Evolutionary conservation across 495 filamentous ascomycete species (phyloP), one percentile per base, ranked within the genome.

Genomic region (Annulohypoxylon moriforme): DNA sequence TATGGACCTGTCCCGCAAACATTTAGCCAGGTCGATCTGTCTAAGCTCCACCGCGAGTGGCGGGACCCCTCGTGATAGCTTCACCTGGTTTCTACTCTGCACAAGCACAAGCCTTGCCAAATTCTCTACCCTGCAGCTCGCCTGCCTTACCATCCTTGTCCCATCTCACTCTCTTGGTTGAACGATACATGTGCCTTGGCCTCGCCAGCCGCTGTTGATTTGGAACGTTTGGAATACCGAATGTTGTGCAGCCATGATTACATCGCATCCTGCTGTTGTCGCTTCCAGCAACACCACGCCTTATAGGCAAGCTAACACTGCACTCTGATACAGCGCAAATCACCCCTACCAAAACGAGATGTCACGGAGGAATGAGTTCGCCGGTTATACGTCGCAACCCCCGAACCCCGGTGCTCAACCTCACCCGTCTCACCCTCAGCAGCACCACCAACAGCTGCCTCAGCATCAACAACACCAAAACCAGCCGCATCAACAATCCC

Each of bases 361-460:
- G 79, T 73, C 76, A 64, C 81, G 82, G 53, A 79, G 82, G 58
- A 81, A 81, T 60, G 81, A 82, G 49, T 79, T 76, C 29, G 50
- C 70, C 66, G 71, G 73, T 62, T 77, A 76, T 69, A 49, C 70
- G 25, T 58, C 64, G 14, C 70, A 70, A 42, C 64, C 67, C 50
- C 64, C 68, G 14, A 77, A 76, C 53, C 64, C 76, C 8, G 73
- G 70, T 50, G 71, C 80, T 65, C 75, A 75, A 57, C 68, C 70
- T 16, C 76, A 77, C 34, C 76, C 70, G 36, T 62, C 71, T 31
- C 76, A 77, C 40, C 62, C 65, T 44, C 76, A 77, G 55, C 75
- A 74, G 58, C 75, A 74, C 38, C 75, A 77, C 22, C 76, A 76
- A 25, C 74, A 77, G 20, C 52, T 71, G 10, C 50, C 66, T 49